Base-by-base conservation (phyloP, 352 stramenopile species). In the Globisporangium echinulatum region DNA sequence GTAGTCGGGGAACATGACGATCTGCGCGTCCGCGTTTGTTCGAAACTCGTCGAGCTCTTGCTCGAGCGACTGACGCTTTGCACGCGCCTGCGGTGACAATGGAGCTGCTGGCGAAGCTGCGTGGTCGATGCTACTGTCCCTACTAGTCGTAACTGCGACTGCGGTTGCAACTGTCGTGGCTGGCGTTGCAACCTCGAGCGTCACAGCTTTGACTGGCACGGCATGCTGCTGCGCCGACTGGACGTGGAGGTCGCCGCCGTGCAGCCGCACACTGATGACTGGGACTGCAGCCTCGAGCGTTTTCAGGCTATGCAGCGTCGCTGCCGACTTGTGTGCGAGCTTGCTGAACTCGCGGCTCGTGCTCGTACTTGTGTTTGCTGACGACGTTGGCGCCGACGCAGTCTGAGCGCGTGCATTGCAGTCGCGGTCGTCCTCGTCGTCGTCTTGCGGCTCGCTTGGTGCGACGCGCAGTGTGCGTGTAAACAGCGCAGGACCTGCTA, bases 1-100 rank as follows among this genome's bases (percentile, higher is more conserved):
- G 48, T 89, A 91, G 40, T 89, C 79, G 0, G 82, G 82, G 49
- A 89, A 91, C 47, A 85, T 72, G 25, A 66, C 70, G 54, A 91
- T 83, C 19, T 77, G 76, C 7, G 64, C 52, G 10, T 89, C 79
- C 15, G 47, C 51, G 55, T 74, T 78, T 1, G 49, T 50, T 33
- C 65, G 65, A 55, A 91, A 88, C 56, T 89, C 79, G 17, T 71
- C 61, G 14, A 91, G 71, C 58, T 91, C 82, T 56, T 91, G 70
- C 37, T 67, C 74, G 11, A 90, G 51, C 5, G 80, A 82, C 19
- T 68, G 61, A 1, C 69, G 61, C 55, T 79, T 82, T 11, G 55
- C 39, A 39, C 37, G 19, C 15, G 25, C 17, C 9, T 52, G 46
- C 4, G 40, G 19, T 7, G 25, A 50, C 25, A 40, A 19, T 5